Conservation (phyloP, 2,329 filamentous ascomycete genomes). For the Pseudogymnoascus sp. region DNA sequence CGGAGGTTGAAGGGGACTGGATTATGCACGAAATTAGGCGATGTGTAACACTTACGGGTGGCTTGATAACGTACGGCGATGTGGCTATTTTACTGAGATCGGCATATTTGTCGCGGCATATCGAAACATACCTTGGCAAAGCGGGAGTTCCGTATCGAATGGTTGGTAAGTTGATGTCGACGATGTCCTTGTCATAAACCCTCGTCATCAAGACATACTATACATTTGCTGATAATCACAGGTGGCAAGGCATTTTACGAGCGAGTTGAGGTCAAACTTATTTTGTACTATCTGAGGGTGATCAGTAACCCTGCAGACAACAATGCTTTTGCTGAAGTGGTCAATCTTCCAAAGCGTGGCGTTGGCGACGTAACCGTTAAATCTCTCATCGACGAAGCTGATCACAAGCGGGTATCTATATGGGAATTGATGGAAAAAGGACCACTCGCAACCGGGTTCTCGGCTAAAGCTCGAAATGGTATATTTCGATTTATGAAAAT, state of each 20-base stretch:
- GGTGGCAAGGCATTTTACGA: constrained; percentile 85
- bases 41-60: constrained; percentile 59
- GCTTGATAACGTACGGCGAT: constrained; percentile 65
- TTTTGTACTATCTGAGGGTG: constrained; percentile 82
- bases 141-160: constrained; percentile 82
- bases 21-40: constrained; percentile 77
- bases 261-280: constrained; percentile 73
- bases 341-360: constrained; percentile 75
- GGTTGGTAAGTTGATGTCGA: constrained; percentile 50
- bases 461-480: constrained; percentile 45
- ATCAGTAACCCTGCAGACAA: constrained; percentile 80
- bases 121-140: constrained; percentile 74
- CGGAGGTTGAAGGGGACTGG: constrained; percentile 74
- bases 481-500: constrained; percentile 50
- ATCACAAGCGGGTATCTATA: constrained; percentile 56
- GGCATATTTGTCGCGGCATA: constrained; percentile 70
- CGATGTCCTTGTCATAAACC: background rate
- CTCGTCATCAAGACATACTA: background rate
- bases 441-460: constrained; percentile 44
- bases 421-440: constrained; percentile 62
- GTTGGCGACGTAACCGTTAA: constrained; percentile 75
- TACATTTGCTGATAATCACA: constrained; percentile 17
- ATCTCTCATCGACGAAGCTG: constrained; percentile 66
- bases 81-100: constrained; percentile 83
- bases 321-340: constrained; percentile 71